phyloP scores from a whole-genome alignment of 495 filamentous ascomycete genomes.

The Penicillium pulvis region DNA sequence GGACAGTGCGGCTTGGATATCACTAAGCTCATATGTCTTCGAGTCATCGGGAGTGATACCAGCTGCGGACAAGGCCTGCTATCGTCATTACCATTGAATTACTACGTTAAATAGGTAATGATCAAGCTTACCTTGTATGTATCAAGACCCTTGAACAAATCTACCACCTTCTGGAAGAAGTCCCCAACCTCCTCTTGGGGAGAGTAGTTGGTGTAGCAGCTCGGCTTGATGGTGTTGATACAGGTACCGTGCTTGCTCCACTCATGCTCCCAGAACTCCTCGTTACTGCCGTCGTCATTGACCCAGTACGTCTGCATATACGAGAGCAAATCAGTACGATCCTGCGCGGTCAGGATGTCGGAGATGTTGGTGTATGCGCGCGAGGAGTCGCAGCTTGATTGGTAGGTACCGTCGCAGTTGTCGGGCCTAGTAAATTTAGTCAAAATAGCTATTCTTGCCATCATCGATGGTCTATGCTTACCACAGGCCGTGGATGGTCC shows the following conservation, averaged over 20 bases:
- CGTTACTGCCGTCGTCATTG: conserved; percentile 57
- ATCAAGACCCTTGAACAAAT: conserved; percentile 63
- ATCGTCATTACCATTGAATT: background rate
- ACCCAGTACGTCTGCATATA: conserved; percentile 80
- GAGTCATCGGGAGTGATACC: conserved; percentile 64
- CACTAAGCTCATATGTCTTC: conserved; percentile 61
- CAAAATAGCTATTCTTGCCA: background rate
- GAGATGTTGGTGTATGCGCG: conserved; percentile 70
- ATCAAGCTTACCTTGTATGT: conserved; percentile 53
- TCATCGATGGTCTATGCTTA: conserved; percentile 21
- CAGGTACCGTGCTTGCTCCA: conserved; percentile 77
- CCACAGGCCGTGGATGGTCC: conserved; percentile 84
- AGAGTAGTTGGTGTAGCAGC: conserved; percentile 70
- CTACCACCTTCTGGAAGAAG: conserved; percentile 57
- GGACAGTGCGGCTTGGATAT: conserved; percentile 62
- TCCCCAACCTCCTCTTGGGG: conserved; percentile 60
- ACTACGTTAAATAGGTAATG: background rate
- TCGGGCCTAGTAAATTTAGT: conserved; percentile 56
- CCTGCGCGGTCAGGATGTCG: conserved; percentile 58
- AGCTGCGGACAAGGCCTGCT: conserved; percentile 56
- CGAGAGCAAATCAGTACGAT: conserved; percentile 56
- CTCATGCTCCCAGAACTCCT: conserved; percentile 76
- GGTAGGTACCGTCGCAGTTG: conserved; percentile 75
- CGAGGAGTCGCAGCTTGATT: conserved; percentile 63
- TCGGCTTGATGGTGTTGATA: conserved; percentile 63